A percentile compares a stretch with the other conserved stretches of the same genome.
Conservation (phyloP, 2,329 filamentous ascomycete genomes). For the Fusarium temperatum region DNA sequence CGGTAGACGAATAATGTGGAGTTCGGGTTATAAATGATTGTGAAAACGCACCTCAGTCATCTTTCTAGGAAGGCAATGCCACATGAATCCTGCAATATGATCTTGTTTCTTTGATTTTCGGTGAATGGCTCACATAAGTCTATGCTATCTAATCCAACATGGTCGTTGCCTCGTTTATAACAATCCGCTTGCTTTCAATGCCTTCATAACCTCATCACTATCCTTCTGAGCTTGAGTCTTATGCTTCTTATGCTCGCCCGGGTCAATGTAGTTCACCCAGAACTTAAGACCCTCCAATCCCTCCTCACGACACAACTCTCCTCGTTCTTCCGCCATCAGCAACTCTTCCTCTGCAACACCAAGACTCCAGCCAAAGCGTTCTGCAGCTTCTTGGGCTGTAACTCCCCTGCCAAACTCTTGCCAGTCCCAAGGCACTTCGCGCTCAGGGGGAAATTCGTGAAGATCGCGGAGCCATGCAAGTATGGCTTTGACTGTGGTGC, state of each 20-base stretch:
- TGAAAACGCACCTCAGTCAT: slow-evolving; percentile 1
- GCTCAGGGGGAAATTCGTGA: slow-evolving; percentile 70
- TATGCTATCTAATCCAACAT: slow-evolving; percentile 11
- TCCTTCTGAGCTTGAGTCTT: slow-evolving; percentile 45
- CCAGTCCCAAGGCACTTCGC: slow-evolving; percentile 80
- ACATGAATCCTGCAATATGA: not conserved
- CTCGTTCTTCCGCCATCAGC: slow-evolving; percentile 95
- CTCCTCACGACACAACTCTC: slow-evolving; percentile 88
- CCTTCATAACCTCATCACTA: slow-evolving; percentile 54
- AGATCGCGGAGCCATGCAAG: slow-evolving; percentile 80
- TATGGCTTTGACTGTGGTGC: slow-evolving; percentile 83
- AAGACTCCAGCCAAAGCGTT: slow-evolving; percentile 95
- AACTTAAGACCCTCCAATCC: slow-evolving; percentile 90
- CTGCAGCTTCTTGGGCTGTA: slow-evolving; percentile 88
- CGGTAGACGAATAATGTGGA: slow-evolving; percentile 13
- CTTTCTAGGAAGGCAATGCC: not conserved
- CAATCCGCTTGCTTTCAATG: slow-evolving; percentile 54
- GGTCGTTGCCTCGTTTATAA: slow-evolving; percentile 16
- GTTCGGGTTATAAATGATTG: slow-evolving; percentile 1
- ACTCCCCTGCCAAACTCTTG: slow-evolving; percentile 81
- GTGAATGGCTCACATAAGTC: slow-evolving; percentile 5
- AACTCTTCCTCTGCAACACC: slow-evolving; percentile 95
- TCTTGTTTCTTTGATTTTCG: not conserved
- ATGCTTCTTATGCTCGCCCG: slow-evolving; percentile 49
- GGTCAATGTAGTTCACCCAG: slow-evolving; percentile 82